A percentile compares a stretch with the other conserved stretches of the same genome.
Evolutionary conservation across 2,329 filamentous ascomycete genomes (phyloP).

Genomic region (Sporothrix brasiliensis): DNA sequence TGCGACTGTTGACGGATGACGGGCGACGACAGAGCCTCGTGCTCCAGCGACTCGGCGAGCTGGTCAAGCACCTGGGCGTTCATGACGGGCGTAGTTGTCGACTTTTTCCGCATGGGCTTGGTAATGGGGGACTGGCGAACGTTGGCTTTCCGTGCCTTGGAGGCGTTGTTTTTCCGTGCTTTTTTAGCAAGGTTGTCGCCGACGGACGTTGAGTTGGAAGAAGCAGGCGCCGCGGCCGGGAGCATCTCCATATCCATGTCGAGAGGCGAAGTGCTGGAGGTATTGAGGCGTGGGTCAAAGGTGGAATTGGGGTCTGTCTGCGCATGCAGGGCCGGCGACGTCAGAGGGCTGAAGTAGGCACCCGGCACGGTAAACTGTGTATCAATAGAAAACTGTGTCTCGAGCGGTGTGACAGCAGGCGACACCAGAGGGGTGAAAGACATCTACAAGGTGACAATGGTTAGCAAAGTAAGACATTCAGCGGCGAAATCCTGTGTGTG

Average conservation of each 20-base stretch:
- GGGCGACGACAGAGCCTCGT: constrained; percentile 38
- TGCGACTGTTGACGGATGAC: constrained; percentile 43
- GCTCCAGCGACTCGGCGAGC: constrained; percentile 51
- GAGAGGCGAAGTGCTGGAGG: constrained; percentile 52
- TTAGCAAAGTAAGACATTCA: constrained; percentile 34
- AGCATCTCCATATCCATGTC: constrained; percentile 59
- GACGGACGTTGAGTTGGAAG: not conserved
- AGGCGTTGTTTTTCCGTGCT: constrained; percentile 54
- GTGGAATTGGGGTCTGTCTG: constrained; percentile 59
- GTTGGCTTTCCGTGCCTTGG: constrained; percentile 56
- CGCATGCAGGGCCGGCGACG: constrained; percentile 76
- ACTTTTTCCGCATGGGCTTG: constrained; percentile 64
- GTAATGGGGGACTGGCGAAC: constrained; percentile 73
- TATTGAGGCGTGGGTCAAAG: constrained; percentile 52
- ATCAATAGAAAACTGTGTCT: constrained; percentile 67
- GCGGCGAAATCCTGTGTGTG: too few species aligned
- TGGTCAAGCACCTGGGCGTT: constrained; percentile 60
- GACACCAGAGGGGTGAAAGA: constrained; percentile 80
- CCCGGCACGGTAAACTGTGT: constrained; percentile 64
- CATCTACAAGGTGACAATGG: constrained; percentile 55
- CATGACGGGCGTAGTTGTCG: constrained; percentile 57
- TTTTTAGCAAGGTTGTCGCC: constrained; percentile 54
- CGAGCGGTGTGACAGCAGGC: constrained; percentile 80
- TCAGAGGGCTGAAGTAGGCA: constrained; percentile 81
- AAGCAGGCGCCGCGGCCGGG: constrained; percentile 35